Conservation (phyloP, 169 alveolate genomes). For the Eimeria zaria region DNA sequence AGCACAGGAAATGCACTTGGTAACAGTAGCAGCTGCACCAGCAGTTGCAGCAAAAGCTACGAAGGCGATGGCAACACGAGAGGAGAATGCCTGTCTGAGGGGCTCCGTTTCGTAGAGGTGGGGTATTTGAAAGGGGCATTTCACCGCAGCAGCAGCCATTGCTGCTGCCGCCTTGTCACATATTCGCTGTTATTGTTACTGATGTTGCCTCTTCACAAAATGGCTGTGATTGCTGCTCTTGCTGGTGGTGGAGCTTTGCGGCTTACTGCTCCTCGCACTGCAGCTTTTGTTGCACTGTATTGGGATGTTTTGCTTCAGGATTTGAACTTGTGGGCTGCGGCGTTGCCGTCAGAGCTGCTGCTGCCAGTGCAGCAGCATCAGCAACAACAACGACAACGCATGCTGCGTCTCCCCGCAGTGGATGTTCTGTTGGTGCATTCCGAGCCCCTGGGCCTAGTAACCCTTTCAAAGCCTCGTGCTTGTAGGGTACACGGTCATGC, state of each 20-base stretch:
- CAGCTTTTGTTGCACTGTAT: background rate
- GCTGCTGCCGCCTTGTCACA: slow-evolving; percentile 28
- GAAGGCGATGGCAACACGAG: background rate
- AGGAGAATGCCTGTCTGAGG: slow-evolving; percentile 10
- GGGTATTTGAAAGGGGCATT: background rate
- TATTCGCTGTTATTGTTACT: too few species aligned
- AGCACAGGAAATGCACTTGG: background rate
- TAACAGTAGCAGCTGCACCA: slow-evolving; percentile 17
- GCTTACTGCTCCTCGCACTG: background rate
- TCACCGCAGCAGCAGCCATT: background rate
- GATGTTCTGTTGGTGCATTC: slow-evolving; percentile 52
- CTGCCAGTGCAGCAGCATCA: slow-evolving; percentile 49
- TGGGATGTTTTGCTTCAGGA: slow-evolving; percentile 20
- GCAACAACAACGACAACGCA: slow-evolving; percentile 58
- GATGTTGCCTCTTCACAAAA: background rate
- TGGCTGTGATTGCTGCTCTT: background rate
- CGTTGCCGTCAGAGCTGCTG: slow-evolving; percentile 40
- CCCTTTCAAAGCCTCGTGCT: slow-evolving; percentile 16
- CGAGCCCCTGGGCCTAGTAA: slow-evolving; percentile 50
- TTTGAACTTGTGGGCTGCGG: slow-evolving; percentile 56
- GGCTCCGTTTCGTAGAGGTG: slow-evolving; percentile 27
- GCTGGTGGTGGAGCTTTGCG: background rate
- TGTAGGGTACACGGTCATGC: background rate
- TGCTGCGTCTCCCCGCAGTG: slow-evolving; percentile 56
- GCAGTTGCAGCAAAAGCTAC: background rate